Evolutionary conservation across 2,329 filamentous ascomycete genomes (phyloP).

Genomic region (Cyphellophora attinorum): DNA sequence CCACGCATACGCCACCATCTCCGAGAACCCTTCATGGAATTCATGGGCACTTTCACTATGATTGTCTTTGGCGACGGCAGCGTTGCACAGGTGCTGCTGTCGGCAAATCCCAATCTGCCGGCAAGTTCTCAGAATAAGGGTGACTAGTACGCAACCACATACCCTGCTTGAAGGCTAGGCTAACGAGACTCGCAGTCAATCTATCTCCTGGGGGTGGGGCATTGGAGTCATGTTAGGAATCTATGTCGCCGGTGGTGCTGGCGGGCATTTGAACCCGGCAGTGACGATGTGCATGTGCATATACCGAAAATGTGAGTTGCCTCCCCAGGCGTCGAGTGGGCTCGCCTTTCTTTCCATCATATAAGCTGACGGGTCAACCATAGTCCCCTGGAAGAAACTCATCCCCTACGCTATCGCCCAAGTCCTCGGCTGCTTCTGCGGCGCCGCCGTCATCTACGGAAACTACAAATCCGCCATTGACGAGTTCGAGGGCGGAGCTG

Average conservation of each 20-base stretch:
- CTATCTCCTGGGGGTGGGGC: conserved; percentile 28
- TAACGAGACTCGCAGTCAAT: too few species aligned
- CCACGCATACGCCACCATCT: conserved; percentile 37
- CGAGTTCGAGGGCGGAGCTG: conserved; percentile 46
- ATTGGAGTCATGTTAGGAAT: conserved; percentile 55
- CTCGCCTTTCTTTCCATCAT: too few species aligned
- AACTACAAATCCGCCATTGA: conserved; percentile 52
- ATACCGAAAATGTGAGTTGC: conserved; percentile 42
- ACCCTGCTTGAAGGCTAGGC: too few species aligned
- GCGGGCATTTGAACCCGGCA: conserved; percentile 56
- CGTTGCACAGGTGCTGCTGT: conserved; percentile 53
- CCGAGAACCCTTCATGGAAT: conserved; percentile 50
- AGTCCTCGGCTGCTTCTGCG: conserved; percentile 52
- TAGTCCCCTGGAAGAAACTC: conserved; percentile 53
- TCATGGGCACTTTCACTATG: conserved; percentile 52
- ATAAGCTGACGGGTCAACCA: conserved; percentile 13
- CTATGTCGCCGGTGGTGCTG: conserved; percentile 44
- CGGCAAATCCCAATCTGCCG: conserved; percentile 20
- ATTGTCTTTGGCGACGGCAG: conserved; percentile 55
- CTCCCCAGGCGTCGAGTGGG: too few species aligned
- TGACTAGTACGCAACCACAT: conserved; percentile 33
- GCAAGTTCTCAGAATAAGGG: conserved; percentile 18
- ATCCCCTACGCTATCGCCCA: conserved; percentile 54
- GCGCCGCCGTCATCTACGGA: conserved; percentile 42
- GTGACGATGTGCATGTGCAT: conserved; percentile 56